Conservation (phyloP, 306 rosid species). For the Vigna trinervia region DNA sequence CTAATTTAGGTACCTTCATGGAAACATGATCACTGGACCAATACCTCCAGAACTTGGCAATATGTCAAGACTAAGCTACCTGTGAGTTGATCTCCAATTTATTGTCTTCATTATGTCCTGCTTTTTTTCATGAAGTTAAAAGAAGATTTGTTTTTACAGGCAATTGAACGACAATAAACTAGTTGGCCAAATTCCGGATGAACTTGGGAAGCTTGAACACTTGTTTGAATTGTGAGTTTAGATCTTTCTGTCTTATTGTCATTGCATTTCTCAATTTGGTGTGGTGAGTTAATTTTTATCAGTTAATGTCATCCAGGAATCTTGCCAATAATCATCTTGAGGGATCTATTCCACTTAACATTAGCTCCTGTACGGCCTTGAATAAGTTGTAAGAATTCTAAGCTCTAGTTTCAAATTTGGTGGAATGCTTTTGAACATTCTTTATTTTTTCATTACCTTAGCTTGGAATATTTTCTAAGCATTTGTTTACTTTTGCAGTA, state of each 20-base stretch:
- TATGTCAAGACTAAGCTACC: constrained; percentile 25
- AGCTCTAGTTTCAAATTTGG: neutral
- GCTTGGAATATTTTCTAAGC: neutral
- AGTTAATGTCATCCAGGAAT: constrained; percentile 7
- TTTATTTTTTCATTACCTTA: neutral
- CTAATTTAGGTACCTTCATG: constrained; percentile 33
- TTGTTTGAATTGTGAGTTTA: constrained; percentile 28
- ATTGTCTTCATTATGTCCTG: neutral
- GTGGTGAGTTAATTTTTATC: neutral
- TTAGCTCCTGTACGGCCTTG: constrained; percentile 21
- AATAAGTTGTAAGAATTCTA: constrained; percentile 21
- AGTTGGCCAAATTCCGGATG: constrained; percentile 15
- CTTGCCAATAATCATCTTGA: constrained; percentile 33
- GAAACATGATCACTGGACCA: constrained; percentile 25
- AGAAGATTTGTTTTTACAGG: constrained; percentile 4
- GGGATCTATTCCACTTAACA: constrained; percentile 13
- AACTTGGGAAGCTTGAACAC: constrained; percentile 9
- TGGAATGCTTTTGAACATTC: neutral
- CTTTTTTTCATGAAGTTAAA: neutral
- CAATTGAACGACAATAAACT: constrained; percentile 26
- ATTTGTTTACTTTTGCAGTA: constrained; percentile 22
- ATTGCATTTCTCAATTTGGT: neutral
- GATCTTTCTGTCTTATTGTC: neutral
- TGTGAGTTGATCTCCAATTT: constrained; percentile 6
- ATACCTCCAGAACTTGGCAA: constrained; percentile 29